Base-by-base conservation (phyloP, 768 basidiomycete species). In the Boletus vermiculosoides region DNA sequence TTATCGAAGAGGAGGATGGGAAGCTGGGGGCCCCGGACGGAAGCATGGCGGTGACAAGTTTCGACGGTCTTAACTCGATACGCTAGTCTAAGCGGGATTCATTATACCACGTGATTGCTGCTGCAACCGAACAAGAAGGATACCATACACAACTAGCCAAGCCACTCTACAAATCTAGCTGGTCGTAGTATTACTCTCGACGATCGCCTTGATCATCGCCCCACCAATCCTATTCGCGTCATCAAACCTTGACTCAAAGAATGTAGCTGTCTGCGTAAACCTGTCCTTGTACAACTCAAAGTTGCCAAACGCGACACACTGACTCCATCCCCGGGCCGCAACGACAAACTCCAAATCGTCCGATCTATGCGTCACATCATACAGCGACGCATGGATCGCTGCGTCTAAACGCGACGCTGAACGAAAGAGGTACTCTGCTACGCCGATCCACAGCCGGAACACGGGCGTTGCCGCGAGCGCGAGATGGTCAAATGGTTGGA, bases 311-410 rank as follows among this genome's bases (percentile, higher is more conserved):
- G 83, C 86, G 42, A 98, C 91, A 69, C 92, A 94, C 73, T 98
- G 92, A 64, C 91, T 94, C 96, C 96, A 99, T 4, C 94, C 94
- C 31, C 94, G 78, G 0, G 94, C 93, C 0, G 94, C 95, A 23
- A 98, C 77, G 22, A 94, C 88, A 66, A 98, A 99, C 73, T 98
- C 96, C 20, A 94, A 77, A 71, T 99, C 96, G 62, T 99, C 91
- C 0, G 86, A 80, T 9, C 95, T 79, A 66, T 95, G 90, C 66
- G 88, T 83, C 4, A 82, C 82, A 63, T 96, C 90, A 56, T 83
- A 73, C 34, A 94, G 68, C 0, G 88, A 90, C 0, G 92, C 88
- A 42, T 85, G 75, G 45, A 98, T 79, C 0, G 95, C 89, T 2
- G 78, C 73, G 53, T 85, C 78, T 18, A 97, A 76, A 4, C 89